These are phyloP conservation scores for Schizosaccharomyces lindneri DNA, from an alignment of 805 yeast genomes.

Conservation along the genomic window DNA sequence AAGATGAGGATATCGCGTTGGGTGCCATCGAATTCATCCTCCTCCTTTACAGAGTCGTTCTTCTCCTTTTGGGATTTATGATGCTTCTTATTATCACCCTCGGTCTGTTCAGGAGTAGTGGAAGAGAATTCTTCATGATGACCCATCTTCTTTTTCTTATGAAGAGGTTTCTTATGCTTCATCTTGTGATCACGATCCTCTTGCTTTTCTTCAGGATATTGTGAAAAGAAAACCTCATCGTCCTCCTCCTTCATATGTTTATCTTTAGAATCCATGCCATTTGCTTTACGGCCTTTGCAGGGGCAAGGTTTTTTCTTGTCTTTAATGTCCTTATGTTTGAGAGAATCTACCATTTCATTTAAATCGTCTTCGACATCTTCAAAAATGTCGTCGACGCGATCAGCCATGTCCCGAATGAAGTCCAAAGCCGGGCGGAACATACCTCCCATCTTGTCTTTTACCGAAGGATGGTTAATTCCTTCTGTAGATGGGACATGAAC, in stretches of 20 bases:
- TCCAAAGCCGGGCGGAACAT: neutral
- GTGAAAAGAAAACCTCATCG: neutral
- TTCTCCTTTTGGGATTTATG: neutral
- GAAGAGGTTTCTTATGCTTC: neutral
- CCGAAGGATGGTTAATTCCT: neutral
- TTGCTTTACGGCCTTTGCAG: neutral
- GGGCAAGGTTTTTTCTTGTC: neutral
- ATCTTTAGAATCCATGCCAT: neutral
- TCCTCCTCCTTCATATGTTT: neutral
- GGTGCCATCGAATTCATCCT: too few species aligned
- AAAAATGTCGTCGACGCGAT: neutral
- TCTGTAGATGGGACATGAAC: too few species aligned
- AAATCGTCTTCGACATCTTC: neutral
- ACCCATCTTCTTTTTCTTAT: neutral
- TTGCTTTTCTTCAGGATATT: neutral
- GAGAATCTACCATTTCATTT: neutral
- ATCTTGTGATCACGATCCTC: neutral
- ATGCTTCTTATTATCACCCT: neutral
- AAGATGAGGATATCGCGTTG: neutral
- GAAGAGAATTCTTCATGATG: neutral
- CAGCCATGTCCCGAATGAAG: neutral
- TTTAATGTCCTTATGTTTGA: neutral
- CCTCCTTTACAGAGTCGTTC: neutral
- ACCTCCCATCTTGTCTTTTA: neutral
- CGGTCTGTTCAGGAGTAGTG: neutral